Percentiles rank a stretch among this genome's conserved stretches.
These are phyloP conservation scores for Suhomyces bolitotheri DNA, from an alignment of 1,139 yeast genomes.

Conservation along the genomic window DNA sequence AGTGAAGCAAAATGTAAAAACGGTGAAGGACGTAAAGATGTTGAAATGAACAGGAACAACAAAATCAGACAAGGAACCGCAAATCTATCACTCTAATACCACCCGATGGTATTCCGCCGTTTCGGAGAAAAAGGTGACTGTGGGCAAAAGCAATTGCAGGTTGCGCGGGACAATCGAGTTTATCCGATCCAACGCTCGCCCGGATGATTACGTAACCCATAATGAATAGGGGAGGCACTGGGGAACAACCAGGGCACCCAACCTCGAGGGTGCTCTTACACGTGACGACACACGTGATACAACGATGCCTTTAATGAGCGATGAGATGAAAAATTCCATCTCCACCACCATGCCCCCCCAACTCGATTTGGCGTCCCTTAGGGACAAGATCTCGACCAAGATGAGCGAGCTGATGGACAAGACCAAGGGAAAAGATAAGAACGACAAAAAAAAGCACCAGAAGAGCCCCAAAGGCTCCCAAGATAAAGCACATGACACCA, in stretches of 20 bases:
- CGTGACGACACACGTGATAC: slow-evolving; percentile 6
- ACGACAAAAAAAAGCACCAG: slow-evolving; percentile 18
- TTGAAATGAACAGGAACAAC: too few relatives aligned
- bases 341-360: slow-evolving; percentile 32
- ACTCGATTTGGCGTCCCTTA: slow-evolving; percentile 52
- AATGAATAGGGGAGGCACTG: too few relatives aligned
- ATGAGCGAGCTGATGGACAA: slow-evolving; percentile 26
- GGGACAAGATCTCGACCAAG: slow-evolving; percentile 56
- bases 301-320: slow-evolving; percentile 5
- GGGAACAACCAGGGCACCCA: too few relatives aligned
- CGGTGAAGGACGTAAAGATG: too few relatives aligned
- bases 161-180: slow-evolving; percentile 5
- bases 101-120: too few relatives aligned
- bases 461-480: neutral
- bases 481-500: slow-evolving; percentile 7
- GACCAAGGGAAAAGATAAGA: slow-evolving; percentile 25
- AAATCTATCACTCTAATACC: too few relatives aligned
- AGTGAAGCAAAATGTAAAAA: too few relatives aligned
- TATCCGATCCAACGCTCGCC: too few relatives aligned
- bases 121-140: too few relatives aligned
- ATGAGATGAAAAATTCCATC: slow-evolving; percentile 12
- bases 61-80: too few relatives aligned
- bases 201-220: too few relatives aligned
- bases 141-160: slow-evolving; percentile 1
- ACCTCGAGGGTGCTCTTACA: too few relatives aligned